Evolutionary conservation across 2,329 filamentous ascomycete genomes (phyloP), one percentile per base, ranked within the genome.

Genomic region (Colletotrichum sp.): DNA sequence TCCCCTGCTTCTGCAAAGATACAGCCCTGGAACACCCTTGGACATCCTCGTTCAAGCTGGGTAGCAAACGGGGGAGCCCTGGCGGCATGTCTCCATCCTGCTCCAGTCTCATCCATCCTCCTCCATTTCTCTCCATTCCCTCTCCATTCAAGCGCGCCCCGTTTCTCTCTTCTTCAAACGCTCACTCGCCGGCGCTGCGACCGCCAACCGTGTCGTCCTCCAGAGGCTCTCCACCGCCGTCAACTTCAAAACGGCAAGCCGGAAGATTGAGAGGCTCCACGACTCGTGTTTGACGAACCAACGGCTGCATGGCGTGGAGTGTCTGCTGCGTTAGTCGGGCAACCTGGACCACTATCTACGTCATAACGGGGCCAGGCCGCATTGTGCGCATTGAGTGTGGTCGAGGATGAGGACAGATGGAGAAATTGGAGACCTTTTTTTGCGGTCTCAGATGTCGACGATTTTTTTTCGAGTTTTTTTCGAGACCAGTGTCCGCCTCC

Each of bases 211-310:
- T 62, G 55, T 58, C 43, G 58, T 57, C 61, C 68, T 64, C n/a
- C 34, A 43, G 29, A 36, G n/a, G 59, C n/a, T 21, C 59, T 43
- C 72, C 72, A 71, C 72, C 24, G 34, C 13, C 29, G 72, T 72
- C 72, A 57, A 69, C 29, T 63, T 74, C 68, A 74, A 74, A 63
- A 74, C 72, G 72, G 72, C 72, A 72, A 62, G 69, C 63, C 68
- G 62, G 63, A 66, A 73, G 63, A 74, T 63, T 72, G 69, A 63
- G 18, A 66, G 62, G 47, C 72, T 72, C 72, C 68, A 67, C 63
- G 62, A 72, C 72, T 72, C 55, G 47, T 58, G 36, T 31, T 24
- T 31, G 34, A 47, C 69, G 63, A 72, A 66, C 62, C 68, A 74
- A 71, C 57, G 68, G 43, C 55, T 51, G 63, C 68, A 33, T 36